Base-by-base conservation (phyloP, 805 yeast species). In the Schwanniomyces yamadae region DNA sequence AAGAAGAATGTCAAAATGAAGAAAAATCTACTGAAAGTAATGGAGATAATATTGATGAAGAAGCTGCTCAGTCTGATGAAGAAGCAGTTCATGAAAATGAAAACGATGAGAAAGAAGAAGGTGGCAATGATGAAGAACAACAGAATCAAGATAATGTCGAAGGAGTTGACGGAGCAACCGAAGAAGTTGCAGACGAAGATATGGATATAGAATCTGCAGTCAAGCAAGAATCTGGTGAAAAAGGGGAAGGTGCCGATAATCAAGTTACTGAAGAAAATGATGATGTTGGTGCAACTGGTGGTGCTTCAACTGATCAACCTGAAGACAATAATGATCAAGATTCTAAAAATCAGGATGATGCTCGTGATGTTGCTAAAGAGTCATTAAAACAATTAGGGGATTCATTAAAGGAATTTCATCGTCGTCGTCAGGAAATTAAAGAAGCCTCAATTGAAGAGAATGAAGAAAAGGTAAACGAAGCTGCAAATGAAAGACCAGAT, bases 381-480 rank as follows among this genome's bases (percentile, higher is more conserved):
- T 79, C 95, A 0, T 68, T 91, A 61, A 85, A 85, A 56, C 89
- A 89, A 55, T 71, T 93, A 10, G 98, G 99, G 34, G 97, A 90
- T 59, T 78, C 95, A 1, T 57, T 90, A 63, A 86, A 91, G 49
- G 96, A 90, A 54, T 91, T 84, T 63, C 95, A 91, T 55, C 84
- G 87, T 55, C 83, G 96, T 49, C 80, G 84, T 44, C 88, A 86
- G 57, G 96, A 89, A 49, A 91, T 93, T 42, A 71, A 81, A 46
- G 90, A 86, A 45, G 78, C 85, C 7, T 61, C 74, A 3, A 43
- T 42, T 21, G 60, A 63, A 19, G 62, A 66, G 22, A 63, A 62
- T 17, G 77, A 75, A 34, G 78, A 78, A 26, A 66, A 73, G 29
- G 46, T 42, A 6, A 80, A 80, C 9, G 73, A 76, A 35, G 63